Evolutionary conservation across 169 alveolate genomes (phyloP).

Genomic region (Babesia divergens): DNA sequence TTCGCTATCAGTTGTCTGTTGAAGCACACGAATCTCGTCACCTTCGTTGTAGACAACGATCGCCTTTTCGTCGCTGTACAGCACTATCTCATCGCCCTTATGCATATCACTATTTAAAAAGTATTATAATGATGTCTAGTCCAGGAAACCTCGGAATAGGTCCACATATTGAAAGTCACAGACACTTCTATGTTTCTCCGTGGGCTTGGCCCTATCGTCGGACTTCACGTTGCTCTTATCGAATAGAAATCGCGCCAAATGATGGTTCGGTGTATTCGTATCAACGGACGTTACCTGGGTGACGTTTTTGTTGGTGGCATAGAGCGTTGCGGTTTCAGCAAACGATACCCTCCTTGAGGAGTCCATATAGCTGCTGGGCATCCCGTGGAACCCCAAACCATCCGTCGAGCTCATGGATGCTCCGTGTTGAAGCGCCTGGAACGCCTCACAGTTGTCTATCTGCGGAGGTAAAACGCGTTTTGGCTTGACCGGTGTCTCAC

Average conservation of each 20-base stretch:
- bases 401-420: background rate
- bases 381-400: background rate
- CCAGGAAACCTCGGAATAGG: conserved; percentile 30
- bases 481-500: background rate
- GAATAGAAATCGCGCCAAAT: conserved; percentile 19
- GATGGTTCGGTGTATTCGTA: conserved; percentile 11
- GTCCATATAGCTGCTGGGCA: background rate
- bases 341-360: conserved; percentile 6
- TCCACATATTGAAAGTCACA: conserved; percentile 38
- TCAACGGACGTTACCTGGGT: conserved; percentile 8
- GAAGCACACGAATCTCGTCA: conserved; percentile 41
- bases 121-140: background rate
- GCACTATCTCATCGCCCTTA: conserved; percentile 40
- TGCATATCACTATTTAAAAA: background rate
- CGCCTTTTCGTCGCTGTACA: conserved; percentile 55
- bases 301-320: background rate
- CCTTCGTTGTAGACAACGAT: conserved; percentile 50
- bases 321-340: conserved; percentile 20
- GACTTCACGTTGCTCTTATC: conserved; percentile 13
- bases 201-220: background rate
- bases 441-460: background rate
- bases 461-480: background rate
- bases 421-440: background rate
- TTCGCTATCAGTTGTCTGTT: conserved; percentile 4
- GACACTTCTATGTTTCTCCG: background rate